phyloP scores from a whole-genome alignment of 768 basidiomycete species.

The Obba rivulosa region DNA sequence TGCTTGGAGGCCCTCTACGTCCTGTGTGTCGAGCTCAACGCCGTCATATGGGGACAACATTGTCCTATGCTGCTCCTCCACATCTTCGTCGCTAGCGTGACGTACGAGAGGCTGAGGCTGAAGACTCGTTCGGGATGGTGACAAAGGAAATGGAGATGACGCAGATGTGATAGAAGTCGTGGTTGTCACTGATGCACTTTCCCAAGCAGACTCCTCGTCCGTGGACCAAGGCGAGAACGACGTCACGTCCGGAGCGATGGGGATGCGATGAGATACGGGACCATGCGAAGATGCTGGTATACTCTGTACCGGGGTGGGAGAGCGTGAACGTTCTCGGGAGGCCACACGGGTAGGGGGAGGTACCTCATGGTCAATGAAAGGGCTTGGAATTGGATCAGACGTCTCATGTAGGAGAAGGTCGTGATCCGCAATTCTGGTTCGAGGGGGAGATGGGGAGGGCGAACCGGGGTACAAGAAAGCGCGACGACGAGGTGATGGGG shows the following conservation, averaged over 20 bases:
- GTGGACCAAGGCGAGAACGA: slow-evolving; percentile 61
- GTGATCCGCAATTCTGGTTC: slow-evolving; percentile 1
- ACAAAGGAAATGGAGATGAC: slow-evolving; percentile 30
- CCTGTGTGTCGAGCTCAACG: slow-evolving; percentile 14
- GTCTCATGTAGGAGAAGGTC: background rate
- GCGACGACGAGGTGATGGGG: slow-evolving; percentile 27
- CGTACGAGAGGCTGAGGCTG: slow-evolving; percentile 25
- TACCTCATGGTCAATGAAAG: slow-evolving; percentile 2
- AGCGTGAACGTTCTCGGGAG: slow-evolving; percentile 14
- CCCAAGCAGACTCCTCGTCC: slow-evolving; percentile 76
- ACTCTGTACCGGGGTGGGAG: slow-evolving; percentile 13
- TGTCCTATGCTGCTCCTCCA: slow-evolving; percentile 20
- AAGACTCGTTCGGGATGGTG: slow-evolving; percentile 26
- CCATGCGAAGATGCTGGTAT: slow-evolving; percentile 12
- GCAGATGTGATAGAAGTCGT: slow-evolving; percentile 56
- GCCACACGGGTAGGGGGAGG: slow-evolving; percentile 16
- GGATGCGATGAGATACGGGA: slow-evolving; percentile 23
- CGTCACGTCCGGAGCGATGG: slow-evolving; percentile 12
- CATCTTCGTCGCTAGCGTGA: slow-evolving; percentile 28
- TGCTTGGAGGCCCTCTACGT: slow-evolving; percentile 14
- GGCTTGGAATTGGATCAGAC: background rate
- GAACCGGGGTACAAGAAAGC: slow-evolving; percentile 27
- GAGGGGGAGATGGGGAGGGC: slow-evolving; percentile 41
- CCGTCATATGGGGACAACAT: slow-evolving; percentile 16
- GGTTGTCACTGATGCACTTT: slow-evolving; percentile 60